Evolutionary conservation across 495 filamentous ascomycete species (phyloP).

Genomic region (Tuber brumale): DNA sequence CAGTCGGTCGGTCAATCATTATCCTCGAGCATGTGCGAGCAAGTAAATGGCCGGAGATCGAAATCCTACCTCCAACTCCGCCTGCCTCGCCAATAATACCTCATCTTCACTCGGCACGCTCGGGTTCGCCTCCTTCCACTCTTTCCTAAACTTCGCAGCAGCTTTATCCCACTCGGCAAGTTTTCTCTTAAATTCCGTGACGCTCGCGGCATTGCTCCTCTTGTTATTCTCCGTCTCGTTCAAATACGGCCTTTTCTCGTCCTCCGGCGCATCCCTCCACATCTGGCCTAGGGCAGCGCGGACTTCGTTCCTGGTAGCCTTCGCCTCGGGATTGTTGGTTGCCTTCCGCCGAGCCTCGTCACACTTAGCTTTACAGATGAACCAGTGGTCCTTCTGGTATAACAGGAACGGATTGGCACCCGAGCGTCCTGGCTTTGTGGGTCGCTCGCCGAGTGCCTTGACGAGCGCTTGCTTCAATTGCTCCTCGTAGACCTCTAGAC

Average conservation of each 20-base stretch:
- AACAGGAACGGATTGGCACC: slow-evolving; percentile 68
- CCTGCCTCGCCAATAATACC: slow-evolving; percentile 25
- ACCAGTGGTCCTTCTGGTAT: slow-evolving; percentile 75
- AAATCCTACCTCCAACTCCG: slow-evolving; percentile 37
- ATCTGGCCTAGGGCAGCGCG: slow-evolving; percentile 72
- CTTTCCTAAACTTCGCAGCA: slow-evolving; percentile 53
- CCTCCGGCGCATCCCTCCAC: slow-evolving; percentile 72
- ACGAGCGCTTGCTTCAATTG: slow-evolving; percentile 64
- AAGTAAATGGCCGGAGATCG: neutral
- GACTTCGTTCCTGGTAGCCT: slow-evolving; percentile 64
- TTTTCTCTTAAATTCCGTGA: slow-evolving; percentile 53
- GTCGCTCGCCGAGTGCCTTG: slow-evolving; percentile 63
- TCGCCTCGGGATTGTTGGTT: slow-evolving; percentile 62
- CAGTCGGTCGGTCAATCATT: neutral
- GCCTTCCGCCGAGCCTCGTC: slow-evolving; percentile 59
- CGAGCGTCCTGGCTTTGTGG: slow-evolving; percentile 60
- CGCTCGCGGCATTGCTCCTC: slow-evolving; percentile 52
- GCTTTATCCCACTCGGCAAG: slow-evolving; percentile 64
- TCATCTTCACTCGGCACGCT: slow-evolving; percentile 44
- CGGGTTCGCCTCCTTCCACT: slow-evolving; percentile 60
- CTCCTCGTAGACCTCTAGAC: slow-evolving; percentile 63
- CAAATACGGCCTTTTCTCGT: slow-evolving; percentile 66
- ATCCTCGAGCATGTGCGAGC: slow-evolving; percentile 7
- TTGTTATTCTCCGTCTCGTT: slow-evolving; percentile 64
- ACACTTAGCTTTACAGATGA: slow-evolving; percentile 62